Evolutionary conservation across 768 basidiomycete genomes (phyloP).

Genomic region (Hericium alpestre): DNA sequence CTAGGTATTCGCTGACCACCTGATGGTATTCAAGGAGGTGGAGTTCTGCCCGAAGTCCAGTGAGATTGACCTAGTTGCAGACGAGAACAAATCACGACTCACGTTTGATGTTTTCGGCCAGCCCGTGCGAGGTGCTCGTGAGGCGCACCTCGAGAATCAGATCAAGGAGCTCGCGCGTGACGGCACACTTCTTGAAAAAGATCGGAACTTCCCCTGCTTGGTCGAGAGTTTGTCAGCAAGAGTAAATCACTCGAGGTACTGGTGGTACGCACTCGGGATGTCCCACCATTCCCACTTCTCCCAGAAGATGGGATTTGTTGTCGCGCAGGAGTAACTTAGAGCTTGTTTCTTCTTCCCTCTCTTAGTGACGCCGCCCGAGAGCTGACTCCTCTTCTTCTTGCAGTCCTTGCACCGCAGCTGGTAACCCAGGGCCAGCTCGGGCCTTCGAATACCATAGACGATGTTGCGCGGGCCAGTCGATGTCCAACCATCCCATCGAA

Average conservation of each 20-base stretch:
- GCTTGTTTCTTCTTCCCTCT: too few species aligned
- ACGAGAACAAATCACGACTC: neutral
- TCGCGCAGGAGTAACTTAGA: neutral
- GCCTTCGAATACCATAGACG: neutral
- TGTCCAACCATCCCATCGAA: neutral
- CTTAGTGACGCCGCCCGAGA: too few species aligned
- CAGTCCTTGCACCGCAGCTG: neutral
- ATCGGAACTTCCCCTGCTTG: neutral
- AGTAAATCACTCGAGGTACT: too few species aligned
- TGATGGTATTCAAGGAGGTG: neutral
- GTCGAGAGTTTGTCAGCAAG: too few species aligned
- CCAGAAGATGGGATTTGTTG: neutral
- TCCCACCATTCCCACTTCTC: neutral
- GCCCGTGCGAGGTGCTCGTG: neutral
- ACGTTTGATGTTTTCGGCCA: neutral
- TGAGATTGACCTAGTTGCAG: neutral
- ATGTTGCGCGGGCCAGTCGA: neutral
- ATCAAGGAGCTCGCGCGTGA: neutral
- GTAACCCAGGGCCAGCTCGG: neutral
- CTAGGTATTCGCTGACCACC: neutral
- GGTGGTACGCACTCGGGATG: neutral
- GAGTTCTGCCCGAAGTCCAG: neutral
- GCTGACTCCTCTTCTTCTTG: neutral
- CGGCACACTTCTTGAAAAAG: neutral
- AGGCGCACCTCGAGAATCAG: neutral